Evolutionary conservation across 371 early-diverging fungal genomes (phyloP).

Genomic region (Rhizopus microsporus): DNA sequence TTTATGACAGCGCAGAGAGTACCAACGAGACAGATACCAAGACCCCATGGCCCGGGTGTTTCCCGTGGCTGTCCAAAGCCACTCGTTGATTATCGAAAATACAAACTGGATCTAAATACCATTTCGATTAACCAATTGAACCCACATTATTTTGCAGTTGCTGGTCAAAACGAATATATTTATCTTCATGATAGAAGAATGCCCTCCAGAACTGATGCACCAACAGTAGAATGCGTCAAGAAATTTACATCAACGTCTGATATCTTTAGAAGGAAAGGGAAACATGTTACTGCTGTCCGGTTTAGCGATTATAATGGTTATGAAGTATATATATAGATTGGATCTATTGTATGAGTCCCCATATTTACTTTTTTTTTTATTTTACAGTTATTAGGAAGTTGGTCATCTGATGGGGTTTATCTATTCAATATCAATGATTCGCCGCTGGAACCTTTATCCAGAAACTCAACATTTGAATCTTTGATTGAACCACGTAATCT

Average conservation of each 20-base stretch:
- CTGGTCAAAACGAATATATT: slow-evolving; percentile 57
- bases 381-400: slow-evolving; percentile 61
- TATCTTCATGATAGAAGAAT: slow-evolving; percentile 68
- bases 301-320: slow-evolving; percentile 47
- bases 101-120: slow-evolving; percentile 56
- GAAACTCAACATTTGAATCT: background rate
- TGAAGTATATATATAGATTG: slow-evolving; percentile 26
- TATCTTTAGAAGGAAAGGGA: slow-evolving; percentile 16
- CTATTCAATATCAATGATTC: slow-evolving; percentile 60
- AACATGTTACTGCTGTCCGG: slow-evolving; percentile 44
- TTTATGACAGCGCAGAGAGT: slow-evolving; percentile 26
- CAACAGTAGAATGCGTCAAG: slow-evolving; percentile 31
- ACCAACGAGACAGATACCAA: slow-evolving; percentile 23
- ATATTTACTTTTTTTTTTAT: background rate
- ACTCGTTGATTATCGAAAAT: slow-evolving; percentile 52
- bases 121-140: slow-evolving; percentile 50
- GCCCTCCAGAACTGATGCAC: slow-evolving; percentile 19
- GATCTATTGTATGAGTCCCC: background rate
- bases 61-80: slow-evolving; percentile 38
- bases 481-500: background rate
- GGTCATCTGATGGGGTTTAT: slow-evolving; percentile 59
- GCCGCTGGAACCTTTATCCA: slow-evolving; percentile 11
- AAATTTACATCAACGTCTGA: slow-evolving; percentile 29
- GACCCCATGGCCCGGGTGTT: slow-evolving; percentile 16
- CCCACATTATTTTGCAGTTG: slow-evolving; percentile 63